A percentile compares a stretch with the other conserved stretches of the same genome.
Conservation (phyloP, 306 rosid species). For the Bauhinia variegata region DNA sequence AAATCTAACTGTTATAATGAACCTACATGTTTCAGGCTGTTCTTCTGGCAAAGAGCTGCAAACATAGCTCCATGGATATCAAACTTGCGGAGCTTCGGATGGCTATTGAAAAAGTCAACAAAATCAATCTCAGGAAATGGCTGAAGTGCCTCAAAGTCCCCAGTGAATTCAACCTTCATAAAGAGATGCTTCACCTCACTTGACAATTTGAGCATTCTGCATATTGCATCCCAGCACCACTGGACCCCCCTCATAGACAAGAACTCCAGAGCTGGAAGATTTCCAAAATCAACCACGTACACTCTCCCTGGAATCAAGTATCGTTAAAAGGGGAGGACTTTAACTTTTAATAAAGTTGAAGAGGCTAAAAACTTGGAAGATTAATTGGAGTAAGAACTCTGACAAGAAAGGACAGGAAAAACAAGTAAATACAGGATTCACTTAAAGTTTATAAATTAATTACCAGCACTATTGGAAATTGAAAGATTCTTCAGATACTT, state of each 20-base stretch:
- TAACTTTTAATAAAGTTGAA: background rate
- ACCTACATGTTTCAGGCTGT: constrained; percentile 80
- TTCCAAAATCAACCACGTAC: constrained; percentile 83
- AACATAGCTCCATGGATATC: constrained; percentile 98
- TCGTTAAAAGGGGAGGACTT: constrained; percentile 5
- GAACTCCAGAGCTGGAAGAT: constrained; percentile 71
- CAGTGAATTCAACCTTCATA: constrained; percentile 97
- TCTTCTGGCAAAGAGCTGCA: constrained; percentile 96
- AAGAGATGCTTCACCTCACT: constrained; percentile 86
- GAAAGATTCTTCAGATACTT: constrained; percentile 66
- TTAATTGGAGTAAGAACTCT: background rate
- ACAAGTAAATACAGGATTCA: constrained; percentile 9
- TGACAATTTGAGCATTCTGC: constrained; percentile 79
- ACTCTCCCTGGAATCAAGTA: constrained; percentile 71
- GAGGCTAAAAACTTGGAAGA: background rate
- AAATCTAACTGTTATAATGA: constrained; percentile 12
- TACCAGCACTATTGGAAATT: constrained; percentile 82
- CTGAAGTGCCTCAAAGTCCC: constrained; percentile 78
- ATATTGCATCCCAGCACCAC: constrained; percentile 94
- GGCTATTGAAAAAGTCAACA: constrained; percentile 87
- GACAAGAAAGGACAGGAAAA: background rate
- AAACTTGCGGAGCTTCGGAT: constrained; percentile 73
- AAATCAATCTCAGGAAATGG: constrained; percentile 96
- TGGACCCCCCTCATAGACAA: constrained; percentile 83
- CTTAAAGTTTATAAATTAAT: background rate